Evolutionary conservation across 768 basidiomycete genomes (phyloP), one percentile per base, ranked within the genome.

Genomic region (Lentinula edodes): DNA sequence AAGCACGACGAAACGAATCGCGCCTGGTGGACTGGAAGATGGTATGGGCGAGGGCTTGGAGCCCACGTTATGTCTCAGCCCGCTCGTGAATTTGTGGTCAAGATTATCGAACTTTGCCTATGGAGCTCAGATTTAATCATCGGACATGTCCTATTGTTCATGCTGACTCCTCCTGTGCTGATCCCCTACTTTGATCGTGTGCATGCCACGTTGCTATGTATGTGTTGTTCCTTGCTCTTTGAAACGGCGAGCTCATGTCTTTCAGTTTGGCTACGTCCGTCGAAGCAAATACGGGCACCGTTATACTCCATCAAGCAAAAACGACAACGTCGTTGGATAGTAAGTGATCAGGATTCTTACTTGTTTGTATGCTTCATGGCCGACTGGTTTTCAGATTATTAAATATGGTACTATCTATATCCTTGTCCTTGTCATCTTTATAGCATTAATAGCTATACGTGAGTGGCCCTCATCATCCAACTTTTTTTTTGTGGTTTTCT

Each of bases 1-100:
- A 99, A 99, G 78, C 95, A 98, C 72, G 97, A 99, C 72, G 95
- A 98, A 75, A 95, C 93, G 39, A 98, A 98, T 76, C 83, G 93
- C 32, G 95, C 95, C 6, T 99, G 96, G 96, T 99, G 97, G 97
- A 96, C 95, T 36, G 95, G 95, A 52, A 81, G 88, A 70, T 98
- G 97, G 97, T 96, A 95, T 72, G 95, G 95, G 46, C 88, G 95
- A 55, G 94, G 94, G 4, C 83, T 99, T 28, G 95, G 96, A 46
- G 69, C 84, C 5, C 89, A 93, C 71, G 94, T 89, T 46, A 91
- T 96, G 86, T 95, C 93, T n/a, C 97, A 98, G 72, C 96, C 96
- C 56, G 93, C 91, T 34, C 90, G 97, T 71, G 97, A 98, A 79
- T 98, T 93, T 68, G 76, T 98, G 65, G 96, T 98, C 78, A 99